phyloP scores from a whole-genome alignment of 169 alveolate genomes.

The Amoebophrya sp. region DNA sequence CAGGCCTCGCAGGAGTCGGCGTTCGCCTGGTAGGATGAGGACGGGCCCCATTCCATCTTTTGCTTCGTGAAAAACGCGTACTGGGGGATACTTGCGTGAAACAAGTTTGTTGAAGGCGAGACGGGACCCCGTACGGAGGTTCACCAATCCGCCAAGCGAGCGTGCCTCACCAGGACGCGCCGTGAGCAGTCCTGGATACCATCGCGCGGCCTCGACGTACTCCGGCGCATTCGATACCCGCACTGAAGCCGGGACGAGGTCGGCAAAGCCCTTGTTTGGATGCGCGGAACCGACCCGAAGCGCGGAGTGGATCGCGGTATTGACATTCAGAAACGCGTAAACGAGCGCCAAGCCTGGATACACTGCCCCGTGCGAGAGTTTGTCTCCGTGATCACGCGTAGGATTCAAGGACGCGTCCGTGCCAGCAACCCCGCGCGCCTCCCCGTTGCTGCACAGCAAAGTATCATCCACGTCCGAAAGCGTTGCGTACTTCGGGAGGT shows the following conservation, averaged over 20 bases:
- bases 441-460: neutral
- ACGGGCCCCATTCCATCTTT: neutral
- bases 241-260: too few species aligned
- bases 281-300: neutral
- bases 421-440: slow-evolving; percentile 15
- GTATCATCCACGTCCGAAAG: neutral
- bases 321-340: neutral
- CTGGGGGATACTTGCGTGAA: neutral
- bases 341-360: neutral
- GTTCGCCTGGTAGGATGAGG: neutral
- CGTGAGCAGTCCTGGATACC: neutral
- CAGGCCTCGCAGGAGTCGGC: neutral
- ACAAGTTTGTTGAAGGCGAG: neutral
- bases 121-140: neutral
- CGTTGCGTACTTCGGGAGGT: neutral
- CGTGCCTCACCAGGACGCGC: neutral
- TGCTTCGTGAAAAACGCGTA: neutral
- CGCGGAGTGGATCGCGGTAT: neutral
- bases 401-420: neutral
- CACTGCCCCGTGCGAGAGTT: too few species aligned
- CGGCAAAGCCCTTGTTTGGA: neutral
- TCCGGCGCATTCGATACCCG: neutral
- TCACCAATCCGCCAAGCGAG: neutral
- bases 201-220: neutral
- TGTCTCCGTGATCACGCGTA: neutral